Base-by-base conservation (phyloP, 345 rosid genomes). In the Schrenkiella parvula region DNA sequence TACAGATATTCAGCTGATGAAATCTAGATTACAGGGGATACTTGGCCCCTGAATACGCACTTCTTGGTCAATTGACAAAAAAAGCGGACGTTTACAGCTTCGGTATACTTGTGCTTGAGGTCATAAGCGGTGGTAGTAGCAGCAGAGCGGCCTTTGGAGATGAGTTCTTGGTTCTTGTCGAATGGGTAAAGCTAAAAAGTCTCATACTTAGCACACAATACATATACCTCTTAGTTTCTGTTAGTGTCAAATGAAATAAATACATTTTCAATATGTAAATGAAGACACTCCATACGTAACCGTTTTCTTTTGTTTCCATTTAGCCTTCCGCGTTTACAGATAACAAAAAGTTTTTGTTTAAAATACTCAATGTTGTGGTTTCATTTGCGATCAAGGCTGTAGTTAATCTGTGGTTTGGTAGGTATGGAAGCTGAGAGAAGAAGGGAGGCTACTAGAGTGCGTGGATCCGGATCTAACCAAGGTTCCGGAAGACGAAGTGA, bases 31-130 rank as follows among this genome's bases (percentile, higher is more conserved):
- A 74, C 85, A 93, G 98, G 32, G 98, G 98, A 76, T 93, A 93
- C 79, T 80, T 91, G 78, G 98, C 98, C 13, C 98, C 98, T 6
- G 98, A 93, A 65, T 93, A 93, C 70, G 98, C 97, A 5, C 80
- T 83, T 55, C 71, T 89, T 8, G 95, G 98, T 66, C 91, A 93
- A 74, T 82, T 93, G 54, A 93, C 98, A 0, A 91, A 79, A 84
- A 93, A 91, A 82, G 98, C 95, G 0, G 98, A 93, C 31, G 89
- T 93, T n/a, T 93, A 88, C 78, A 91, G 98, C 73, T 89, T 89
- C 3, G 98, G 98, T 58, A 87, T 93, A 47, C 86, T 93, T 38
- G 21, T 93, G 8, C 93, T 93, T 47, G 98, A 91, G 78, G 79
- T 93, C 73, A 76, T 93, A 32, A 85, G 96, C 60, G 96, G 97